These are phyloP conservation scores for Pseudogymnoascus sp. DNA, from an alignment of 2,329 filamentous ascomycete genomes.

Conservation along the genomic window DNA sequence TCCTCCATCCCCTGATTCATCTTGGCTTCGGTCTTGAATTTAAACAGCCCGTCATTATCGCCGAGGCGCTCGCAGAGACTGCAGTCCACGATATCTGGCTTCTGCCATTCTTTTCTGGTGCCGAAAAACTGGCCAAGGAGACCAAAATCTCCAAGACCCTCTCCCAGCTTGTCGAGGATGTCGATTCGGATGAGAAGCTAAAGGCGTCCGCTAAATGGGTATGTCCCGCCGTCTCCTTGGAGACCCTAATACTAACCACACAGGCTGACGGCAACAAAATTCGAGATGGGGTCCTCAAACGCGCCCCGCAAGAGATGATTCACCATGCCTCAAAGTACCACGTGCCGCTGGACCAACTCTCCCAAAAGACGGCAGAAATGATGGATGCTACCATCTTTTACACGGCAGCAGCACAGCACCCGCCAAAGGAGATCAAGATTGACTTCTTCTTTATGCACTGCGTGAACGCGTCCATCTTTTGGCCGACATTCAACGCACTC, in stretches of 20 bases:
- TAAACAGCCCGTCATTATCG: conserved; percentile 70
- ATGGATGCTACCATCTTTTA: conserved; percentile 53
- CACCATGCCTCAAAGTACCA: conserved; percentile 51
- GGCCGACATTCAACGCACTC: conserved; percentile 57
- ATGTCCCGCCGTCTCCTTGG: conserved; percentile 18
- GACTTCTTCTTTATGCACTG: conserved; percentile 83
- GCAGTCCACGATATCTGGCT: conserved; percentile 59
- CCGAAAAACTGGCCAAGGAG: conserved; percentile 42
- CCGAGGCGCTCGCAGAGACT: conserved; percentile 70
- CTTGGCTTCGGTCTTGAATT: conserved; percentile 82
- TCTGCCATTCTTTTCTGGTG: conserved; percentile 43
- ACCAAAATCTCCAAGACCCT: conserved; percentile 38
- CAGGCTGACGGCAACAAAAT: conserved; percentile 53
- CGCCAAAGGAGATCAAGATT: conserved; percentile 60
- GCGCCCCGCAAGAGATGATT: conserved; percentile 58
- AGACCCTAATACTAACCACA: not conserved
- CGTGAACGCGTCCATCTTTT: conserved; percentile 65
- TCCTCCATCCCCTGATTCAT: conserved; percentile 77
- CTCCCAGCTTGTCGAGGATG: conserved; percentile 53
- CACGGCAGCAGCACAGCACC: conserved; percentile 48
- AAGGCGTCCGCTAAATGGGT: conserved; percentile 41
- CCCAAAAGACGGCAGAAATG: conserved; percentile 58
- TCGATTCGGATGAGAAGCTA: conserved; percentile 50
- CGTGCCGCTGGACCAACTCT: conserved; percentile 43
- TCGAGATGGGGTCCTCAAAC: conserved; percentile 58